Evolutionary conservation across 1,284 basidiomycete genomes (phyloP), one percentile per base, ranked within the genome.

Genomic region (Papiliotrema flavescens): DNA sequence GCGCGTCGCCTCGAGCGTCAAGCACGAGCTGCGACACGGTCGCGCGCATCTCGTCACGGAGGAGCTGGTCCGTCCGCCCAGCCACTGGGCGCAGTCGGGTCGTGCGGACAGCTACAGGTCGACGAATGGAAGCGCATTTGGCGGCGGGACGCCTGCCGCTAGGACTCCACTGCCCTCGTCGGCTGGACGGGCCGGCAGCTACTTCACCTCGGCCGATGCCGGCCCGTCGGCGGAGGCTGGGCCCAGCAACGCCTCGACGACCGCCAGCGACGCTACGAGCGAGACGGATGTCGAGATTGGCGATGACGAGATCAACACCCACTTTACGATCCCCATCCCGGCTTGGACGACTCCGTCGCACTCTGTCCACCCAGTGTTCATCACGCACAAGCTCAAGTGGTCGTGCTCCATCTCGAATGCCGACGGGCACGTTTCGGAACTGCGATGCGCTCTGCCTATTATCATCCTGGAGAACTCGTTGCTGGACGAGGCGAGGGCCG

Each of bases 351-450:
- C 77, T 2, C 77, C 79, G 0, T 83, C 85, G 6, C 87, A 92
- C 63, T 59, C 79, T 17, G 60, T 77, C 45, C 73, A 79, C 57
- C 90, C 90, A 1, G 84, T 91, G 49, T 78, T 79, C 42, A 80
- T 91, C 23, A 80, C 79, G 6, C 89, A 95, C 76, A 79, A 79
- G 65, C 75, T 80, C 70, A 80, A 81, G 63, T 81, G 80, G 80
- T 77, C 74, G 14, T 78, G 79, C 64, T 79, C 89, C 49, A 86
- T 94, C 68, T 80, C 82, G 58, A 95, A 94, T 68, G 80, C 80
- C n/a, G 90, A 93, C 70, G 89, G 89, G 0, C 90, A 93, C 70
- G 86, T 85, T 1, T 93, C 90, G 2, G 91, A 95, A 75, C 80
- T 97, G 20, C 85, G 92, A 8, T 96, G 92, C 71, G 92, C 91